phyloP scores from a whole-genome alignment of 2,329 filamentous ascomycete species.

The Stagonosporopsis cucurbitacearum region DNA sequence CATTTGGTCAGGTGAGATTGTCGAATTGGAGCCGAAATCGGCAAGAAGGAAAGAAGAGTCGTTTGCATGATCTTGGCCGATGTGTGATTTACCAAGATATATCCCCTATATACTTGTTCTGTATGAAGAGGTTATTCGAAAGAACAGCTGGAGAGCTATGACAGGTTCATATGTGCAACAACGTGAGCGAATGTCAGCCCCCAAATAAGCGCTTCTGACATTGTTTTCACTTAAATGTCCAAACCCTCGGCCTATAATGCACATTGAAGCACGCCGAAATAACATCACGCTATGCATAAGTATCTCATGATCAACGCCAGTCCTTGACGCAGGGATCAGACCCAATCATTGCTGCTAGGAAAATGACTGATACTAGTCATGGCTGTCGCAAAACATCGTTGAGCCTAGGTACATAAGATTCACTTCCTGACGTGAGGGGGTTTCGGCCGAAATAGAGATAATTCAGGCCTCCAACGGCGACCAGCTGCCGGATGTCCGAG shows the following conservation, averaged over 20 bases:
- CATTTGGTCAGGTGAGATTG: conserved; percentile 22
- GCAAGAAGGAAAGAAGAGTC: conserved; percentile 1
- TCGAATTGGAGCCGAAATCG: conserved; percentile 13
- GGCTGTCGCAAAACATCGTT: background rate
- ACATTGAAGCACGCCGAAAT: no score
- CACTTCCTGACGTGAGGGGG: background rate
- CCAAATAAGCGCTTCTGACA: no score
- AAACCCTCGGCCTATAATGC: no score
- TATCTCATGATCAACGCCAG: background rate
- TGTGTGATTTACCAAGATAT: no score
- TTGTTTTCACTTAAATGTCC: no score
- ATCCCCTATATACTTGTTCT: no score
- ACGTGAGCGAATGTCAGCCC: background rate
- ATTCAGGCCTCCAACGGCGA: conserved; percentile 7
- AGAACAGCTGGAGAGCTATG: no score
- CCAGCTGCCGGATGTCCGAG: background rate
- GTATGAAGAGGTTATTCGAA: no score
- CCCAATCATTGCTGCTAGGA: background rate
- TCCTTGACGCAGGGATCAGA: background rate
- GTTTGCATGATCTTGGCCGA: conserved; percentile 4
- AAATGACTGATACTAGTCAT: background rate
- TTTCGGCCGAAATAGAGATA: background rate
- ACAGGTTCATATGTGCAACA: no score
- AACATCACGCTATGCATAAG: background rate
- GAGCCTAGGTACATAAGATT: background rate